Evolutionary conservation across 352 stramenopile genomes (phyloP), one percentile per base, ranked within the genome.

Genomic region (Phytophthora megakarya): DNA sequence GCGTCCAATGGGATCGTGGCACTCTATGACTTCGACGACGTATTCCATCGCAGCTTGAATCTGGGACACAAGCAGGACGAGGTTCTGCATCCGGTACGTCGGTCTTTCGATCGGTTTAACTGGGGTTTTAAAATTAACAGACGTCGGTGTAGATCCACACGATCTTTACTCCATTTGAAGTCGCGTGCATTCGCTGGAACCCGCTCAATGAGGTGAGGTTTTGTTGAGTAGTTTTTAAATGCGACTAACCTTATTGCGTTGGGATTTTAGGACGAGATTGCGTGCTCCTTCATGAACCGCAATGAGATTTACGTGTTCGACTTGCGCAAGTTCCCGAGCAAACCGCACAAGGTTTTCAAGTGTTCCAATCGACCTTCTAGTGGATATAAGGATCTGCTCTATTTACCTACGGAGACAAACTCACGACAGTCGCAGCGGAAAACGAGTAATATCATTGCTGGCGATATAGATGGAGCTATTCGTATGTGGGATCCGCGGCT

Each of bases 231-330:
- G 1, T n/a, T 35, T 47, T n/a, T n/a, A n/a, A n/a, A n/a, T n/a
- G n/a, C n/a, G n/a, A n/a, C n/a, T n/a, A n/a, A n/a, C n/a, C n/a
- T n/a, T n/a, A n/a, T n/a, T n/a, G n/a, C n/a, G n/a, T n/a, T 35
- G 8, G 10, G 30, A 35, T n/a, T 38, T 61, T 37, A 93, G 81
- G 79, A 93, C 37, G 83, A 91, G 43, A 88, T 93, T 26, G 83
- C 81, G 15, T 88, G 78, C 52, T 90, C 71, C 16, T 92, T 89
- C 51, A 74, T 78, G 12, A 88, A 90, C 38, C 68, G 75, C 18
- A 93, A 92, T 50, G 82, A 92, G 42, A 89, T 93, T 40, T 67
- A 84, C 53, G 28, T 93, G 15, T 93, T 87, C 50, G 83, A 92
- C 38, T 58, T 93, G 60, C 65, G 81, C 47, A 91, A 90, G 61